Evolutionary conservation across 805 yeast genomes (phyloP).

Genomic region (Candida insectorum): DNA sequence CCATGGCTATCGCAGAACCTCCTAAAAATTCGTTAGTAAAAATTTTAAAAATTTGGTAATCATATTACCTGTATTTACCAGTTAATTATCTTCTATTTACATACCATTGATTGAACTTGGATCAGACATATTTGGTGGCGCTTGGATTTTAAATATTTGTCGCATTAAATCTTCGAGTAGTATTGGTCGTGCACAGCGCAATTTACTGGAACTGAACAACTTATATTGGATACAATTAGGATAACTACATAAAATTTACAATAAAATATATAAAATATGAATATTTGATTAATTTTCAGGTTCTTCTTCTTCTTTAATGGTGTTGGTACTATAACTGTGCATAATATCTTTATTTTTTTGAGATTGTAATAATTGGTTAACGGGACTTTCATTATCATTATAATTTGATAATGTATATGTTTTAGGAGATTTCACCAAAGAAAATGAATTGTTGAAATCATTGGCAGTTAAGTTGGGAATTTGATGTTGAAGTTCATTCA

Average conservation of each 20-base stretch:
- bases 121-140: conserved; percentile 53
- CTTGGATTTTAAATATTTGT: neutral
- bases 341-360: conserved; percentile 16
- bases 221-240: too few relatives aligned
- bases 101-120: conserved; percentile 71
- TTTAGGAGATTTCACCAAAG: conserved; percentile 40
- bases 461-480: conserved; percentile 11
- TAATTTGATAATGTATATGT: conserved; percentile 35
- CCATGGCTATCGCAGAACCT: conserved; percentile 98
- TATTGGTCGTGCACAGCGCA: too few relatives aligned
- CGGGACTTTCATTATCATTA: conserved; percentile 35
- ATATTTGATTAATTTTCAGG: conserved; percentile 17
- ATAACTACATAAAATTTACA: too few relatives aligned
- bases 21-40: conserved; percentile 32
- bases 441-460: conserved; percentile 15
- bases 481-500: conserved; percentile 14
- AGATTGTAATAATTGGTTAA: conserved; percentile 28
- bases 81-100: conserved; percentile 1
- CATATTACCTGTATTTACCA: neutral
- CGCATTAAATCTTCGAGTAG: neutral
- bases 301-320: conserved; percentile 40
- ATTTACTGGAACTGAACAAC: too few relatives aligned
- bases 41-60: too few relatives aligned
- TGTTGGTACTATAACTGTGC: conserved; percentile 33
- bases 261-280: too few relatives aligned